Evolutionary conservation across 2,329 filamentous ascomycete species (phyloP), one percentile per base, ranked within the genome.

Genomic region (Neonectria hederae): DNA sequence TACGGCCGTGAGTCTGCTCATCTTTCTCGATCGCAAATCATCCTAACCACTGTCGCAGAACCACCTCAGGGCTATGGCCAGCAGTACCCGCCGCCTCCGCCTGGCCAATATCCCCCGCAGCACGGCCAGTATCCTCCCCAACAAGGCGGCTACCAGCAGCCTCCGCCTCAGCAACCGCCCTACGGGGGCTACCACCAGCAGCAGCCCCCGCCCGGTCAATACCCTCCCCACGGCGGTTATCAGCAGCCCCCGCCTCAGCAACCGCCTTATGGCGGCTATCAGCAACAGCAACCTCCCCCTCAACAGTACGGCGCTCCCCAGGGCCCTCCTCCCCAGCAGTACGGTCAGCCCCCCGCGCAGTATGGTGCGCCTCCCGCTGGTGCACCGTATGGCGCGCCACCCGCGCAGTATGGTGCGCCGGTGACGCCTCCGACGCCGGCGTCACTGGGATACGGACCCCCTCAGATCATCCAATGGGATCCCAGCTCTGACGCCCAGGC

Each of bases 361-460:
- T 67, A 70, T 43, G 69, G 66, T 14, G 48, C 69, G 62, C 64
- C 64, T 46, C 78, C 78, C 6, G 78, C 79, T 3, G 78, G 76
- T 28, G 68, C 69, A 30, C 66, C 64, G 21, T 67, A 70, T 40
- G 69, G 66, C n/a, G 48, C 69, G 62, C 64, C 64, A 38, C 78
- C 78, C 6, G 78, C 79, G n/a, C 76, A 76, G 28, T 80, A 80
- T 46, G 80, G 78, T 40, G 82, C 81, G 4, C 81, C 79, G 9
- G 54, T 60, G 42, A 69, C 72, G 8, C 83, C 86, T 45, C 87
- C 90, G 11, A 88, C 90, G 1, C 85, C 87, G 11, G 87, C 92
- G 0, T 92, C 92, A 0, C 79, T 86, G 0, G 94, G 94, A 38
- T 97, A 97, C 74, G 88, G 89, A 3, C 85, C 90, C 0, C 87